Evolutionary conservation across 2,329 filamentous ascomycete species (phyloP).

Genomic region (Fusarium anthophilum): DNA sequence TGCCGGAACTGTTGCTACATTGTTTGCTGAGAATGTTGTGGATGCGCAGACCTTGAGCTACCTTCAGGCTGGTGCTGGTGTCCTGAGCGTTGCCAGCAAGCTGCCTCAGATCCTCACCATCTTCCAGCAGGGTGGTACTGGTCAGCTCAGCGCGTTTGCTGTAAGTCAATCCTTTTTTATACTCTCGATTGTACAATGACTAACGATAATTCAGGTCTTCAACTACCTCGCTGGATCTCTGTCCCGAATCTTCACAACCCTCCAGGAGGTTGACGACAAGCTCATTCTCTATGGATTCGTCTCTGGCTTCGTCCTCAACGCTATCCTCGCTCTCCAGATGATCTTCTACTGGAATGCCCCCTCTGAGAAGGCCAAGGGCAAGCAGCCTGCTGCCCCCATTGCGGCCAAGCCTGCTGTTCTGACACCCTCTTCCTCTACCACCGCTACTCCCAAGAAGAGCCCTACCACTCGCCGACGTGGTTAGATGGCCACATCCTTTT

Average conservation of each 20-base stretch:
- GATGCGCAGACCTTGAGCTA: conserved; percentile 74
- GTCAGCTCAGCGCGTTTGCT: conserved; percentile 95
- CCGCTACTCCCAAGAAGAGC: conserved; percentile 51
- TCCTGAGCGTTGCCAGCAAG: conserved; percentile 88
- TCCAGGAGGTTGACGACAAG: conserved; percentile 97
- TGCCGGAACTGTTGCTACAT: conserved; percentile 71
- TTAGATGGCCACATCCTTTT: conserved; percentile 40
- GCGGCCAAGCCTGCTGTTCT: conserved; percentile 42
- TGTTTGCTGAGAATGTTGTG: conserved; percentile 75
- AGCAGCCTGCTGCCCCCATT: conserved; percentile 50
- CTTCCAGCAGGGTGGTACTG: conserved; percentile 85
- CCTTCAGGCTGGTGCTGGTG: conserved; percentile 85
- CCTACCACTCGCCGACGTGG: conserved; percentile 57
- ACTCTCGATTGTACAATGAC: accelerated
- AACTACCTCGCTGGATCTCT: conserved; percentile 96
- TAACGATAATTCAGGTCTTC: conserved; percentile 75
- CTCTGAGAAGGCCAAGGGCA: conserved; percentile 56
- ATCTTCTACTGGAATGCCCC: conserved; percentile 93
- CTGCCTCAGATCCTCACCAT: conserved; percentile 92
- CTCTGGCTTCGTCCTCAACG: conserved; percentile 89
- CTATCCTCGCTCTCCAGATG: conserved; percentile 88
- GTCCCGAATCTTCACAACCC: conserved; percentile 94
- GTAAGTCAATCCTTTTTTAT: conserved; percentile 62
- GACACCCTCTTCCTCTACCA: conserved; percentile 34
- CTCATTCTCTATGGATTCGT: conserved; percentile 95